A percentile compares a stretch with the other conserved stretches of the same genome.
Evolutionary conservation across 306 rosid genomes (phyloP).

Genomic region (Quercus rubra): DNA sequence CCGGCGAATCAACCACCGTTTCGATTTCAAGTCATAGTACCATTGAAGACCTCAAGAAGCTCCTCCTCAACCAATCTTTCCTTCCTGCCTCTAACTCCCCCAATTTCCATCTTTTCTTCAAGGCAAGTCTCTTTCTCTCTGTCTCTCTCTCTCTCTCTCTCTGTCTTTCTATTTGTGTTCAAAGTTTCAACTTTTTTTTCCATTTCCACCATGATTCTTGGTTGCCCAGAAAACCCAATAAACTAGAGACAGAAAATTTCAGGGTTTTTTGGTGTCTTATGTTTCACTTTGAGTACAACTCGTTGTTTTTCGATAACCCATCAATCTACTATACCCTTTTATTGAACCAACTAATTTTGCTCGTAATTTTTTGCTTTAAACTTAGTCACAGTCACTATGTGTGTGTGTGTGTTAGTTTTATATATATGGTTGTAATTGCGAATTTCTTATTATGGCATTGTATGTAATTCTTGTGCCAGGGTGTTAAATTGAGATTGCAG

Average conservation of each 20-base stretch:
- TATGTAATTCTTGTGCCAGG: slow-evolving; percentile 42
- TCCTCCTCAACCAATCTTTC: slow-evolving; percentile 55
- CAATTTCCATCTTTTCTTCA: slow-evolving; percentile 78
- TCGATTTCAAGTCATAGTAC: slow-evolving; percentile 37
- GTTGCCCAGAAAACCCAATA: neutral
- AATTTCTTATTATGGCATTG: neutral
- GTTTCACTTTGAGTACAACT: neutral
- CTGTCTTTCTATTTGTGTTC: too few species aligned
- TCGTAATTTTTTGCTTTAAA: neutral
- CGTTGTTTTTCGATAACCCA: neutral
- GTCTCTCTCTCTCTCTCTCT: neutral
- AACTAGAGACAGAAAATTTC: too few species aligned
- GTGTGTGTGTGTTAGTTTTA: neutral
- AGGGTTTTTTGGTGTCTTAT: neutral
- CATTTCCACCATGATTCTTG: neutral
- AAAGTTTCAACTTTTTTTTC: neutral
- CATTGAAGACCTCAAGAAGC: slow-evolving; percentile 65
- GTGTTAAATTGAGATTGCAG: slow-evolving; percentile 59
- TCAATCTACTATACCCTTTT: neutral
- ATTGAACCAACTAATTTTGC: neutral
- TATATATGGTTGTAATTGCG: neutral
- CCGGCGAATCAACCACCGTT: slow-evolving; percentile 56
- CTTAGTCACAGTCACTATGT: neutral
- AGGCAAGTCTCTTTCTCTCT: slow-evolving; percentile 32
- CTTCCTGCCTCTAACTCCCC: slow-evolving; percentile 54